Evolutionary conservation across 305 asterid species (phyloP).

Genomic region (Nicotiana rustica): DNA sequence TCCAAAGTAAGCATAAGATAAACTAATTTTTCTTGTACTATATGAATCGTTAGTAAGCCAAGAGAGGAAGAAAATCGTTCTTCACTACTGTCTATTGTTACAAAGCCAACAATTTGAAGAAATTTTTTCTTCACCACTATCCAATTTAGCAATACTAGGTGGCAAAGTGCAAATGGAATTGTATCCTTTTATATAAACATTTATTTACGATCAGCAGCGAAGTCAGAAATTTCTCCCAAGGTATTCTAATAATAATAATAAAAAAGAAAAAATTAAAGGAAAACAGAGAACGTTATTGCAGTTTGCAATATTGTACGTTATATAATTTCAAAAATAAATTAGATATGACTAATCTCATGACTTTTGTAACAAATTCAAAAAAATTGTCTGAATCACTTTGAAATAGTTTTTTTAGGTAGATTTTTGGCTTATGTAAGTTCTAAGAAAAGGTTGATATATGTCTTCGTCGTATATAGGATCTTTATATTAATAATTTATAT

Average conservation of each 20-base stretch:
- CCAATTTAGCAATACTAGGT: background rate
- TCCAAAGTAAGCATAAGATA: background rate
- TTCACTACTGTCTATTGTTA: background rate
- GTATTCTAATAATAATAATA: no score
- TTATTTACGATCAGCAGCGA: no score
- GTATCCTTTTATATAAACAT: no score
- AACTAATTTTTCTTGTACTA: background rate
- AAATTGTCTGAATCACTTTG: background rate
- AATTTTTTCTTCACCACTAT: background rate
- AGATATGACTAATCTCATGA: constrained; percentile 16
- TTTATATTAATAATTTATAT: background rate
- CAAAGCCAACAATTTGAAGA: background rate
- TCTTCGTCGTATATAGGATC: background rate
- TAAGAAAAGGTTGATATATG: background rate
- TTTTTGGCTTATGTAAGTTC: background rate
- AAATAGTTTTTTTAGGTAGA: background rate
- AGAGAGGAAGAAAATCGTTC: background rate
- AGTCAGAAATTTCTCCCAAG: no score
- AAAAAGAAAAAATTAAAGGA: background rate
- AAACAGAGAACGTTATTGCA: no score
- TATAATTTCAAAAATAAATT: background rate
- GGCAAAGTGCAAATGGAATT: no score
- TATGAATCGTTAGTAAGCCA: background rate
- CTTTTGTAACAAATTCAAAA: background rate
- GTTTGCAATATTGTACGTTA: background rate